Percentiles rank a stretch among this genome's conserved stretches.
Evolutionary conservation across 2,329 filamentous ascomycete genomes (phyloP).

Genomic region (Sodiomyces alkalinus): DNA sequence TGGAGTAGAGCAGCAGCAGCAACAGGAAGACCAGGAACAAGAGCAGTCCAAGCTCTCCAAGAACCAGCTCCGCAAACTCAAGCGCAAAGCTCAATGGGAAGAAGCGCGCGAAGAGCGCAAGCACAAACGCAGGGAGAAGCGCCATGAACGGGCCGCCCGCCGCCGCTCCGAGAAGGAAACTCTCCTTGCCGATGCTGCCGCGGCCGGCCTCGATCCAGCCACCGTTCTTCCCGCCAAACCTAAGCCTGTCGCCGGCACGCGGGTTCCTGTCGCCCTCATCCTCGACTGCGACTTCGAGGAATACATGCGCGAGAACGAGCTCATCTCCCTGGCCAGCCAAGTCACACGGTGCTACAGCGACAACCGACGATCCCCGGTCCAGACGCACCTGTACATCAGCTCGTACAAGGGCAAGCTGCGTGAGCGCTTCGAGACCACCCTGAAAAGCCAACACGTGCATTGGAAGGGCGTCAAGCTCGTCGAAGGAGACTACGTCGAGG

Average conservation of each 20-base stretch:
- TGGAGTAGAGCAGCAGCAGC: background rate
- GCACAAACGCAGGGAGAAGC: constrained; percentile 37
- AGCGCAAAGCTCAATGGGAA: constrained; percentile 61
- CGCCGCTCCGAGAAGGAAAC: constrained; percentile 34
- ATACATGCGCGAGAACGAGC: constrained; percentile 76
- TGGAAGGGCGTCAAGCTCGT: constrained; percentile 71
- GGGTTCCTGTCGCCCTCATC: constrained; percentile 65
- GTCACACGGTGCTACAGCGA: constrained; percentile 82
- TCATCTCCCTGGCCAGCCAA: constrained; percentile 69
- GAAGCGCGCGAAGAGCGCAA: constrained; percentile 46
- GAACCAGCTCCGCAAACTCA: constrained; percentile 69
- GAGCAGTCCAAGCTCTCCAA: constrained; percentile 48
- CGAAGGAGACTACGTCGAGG: constrained; percentile 58
- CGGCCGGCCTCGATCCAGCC: constrained; percentile 25
- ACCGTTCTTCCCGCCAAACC: constrained; percentile 14
- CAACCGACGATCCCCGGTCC: constrained; percentile 54
- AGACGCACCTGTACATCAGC: constrained; percentile 59
- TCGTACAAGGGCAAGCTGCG: constrained; percentile 65
- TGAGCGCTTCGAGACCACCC: constrained; percentile 62
- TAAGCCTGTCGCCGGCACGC: constrained; percentile 19
- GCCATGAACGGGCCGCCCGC: constrained; percentile 28
- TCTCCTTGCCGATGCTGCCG: constrained; percentile 28
- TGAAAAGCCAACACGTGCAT: constrained; percentile 53
- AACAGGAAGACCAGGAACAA: constrained; percentile 1
- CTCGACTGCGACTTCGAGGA: constrained; percentile 88